Conservation (phyloP, 2,329 filamentous ascomycete genomes). For the Clarireedia monteithiana region DNA sequence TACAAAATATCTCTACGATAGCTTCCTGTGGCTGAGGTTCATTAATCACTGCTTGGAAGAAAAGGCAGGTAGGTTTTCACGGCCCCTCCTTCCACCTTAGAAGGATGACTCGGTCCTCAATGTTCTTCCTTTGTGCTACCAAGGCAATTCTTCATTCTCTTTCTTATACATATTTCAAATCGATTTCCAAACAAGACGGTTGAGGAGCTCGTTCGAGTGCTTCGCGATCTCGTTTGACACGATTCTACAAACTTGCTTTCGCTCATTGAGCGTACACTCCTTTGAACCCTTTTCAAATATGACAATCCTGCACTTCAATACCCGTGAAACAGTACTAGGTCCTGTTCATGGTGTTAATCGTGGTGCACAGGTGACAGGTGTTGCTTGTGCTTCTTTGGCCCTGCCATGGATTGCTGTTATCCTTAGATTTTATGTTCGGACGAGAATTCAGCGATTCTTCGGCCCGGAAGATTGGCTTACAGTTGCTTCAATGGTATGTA, state of each 20-base stretch:
- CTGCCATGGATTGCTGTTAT: constrained; percentile 28
- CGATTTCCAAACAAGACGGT: neutral
- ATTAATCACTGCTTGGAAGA: too few relatives aligned
- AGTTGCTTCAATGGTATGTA: constrained; percentile 21
- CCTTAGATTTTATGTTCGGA: constrained; percentile 26
- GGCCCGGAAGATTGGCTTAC: constrained; percentile 28
- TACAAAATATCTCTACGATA: too few relatives aligned
- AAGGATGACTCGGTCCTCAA: too few relatives aligned
- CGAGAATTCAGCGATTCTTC: constrained; percentile 24
- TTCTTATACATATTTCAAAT: neutral
- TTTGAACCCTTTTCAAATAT: neutral
- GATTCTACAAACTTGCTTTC: neutral
- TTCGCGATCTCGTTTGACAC: neutral
- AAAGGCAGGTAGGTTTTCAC: too few relatives aligned
- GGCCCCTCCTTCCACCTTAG: too few relatives aligned
- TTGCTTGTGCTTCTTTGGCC: constrained; percentile 30
- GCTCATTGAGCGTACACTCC: neutral
- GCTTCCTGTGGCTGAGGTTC: too few relatives aligned
- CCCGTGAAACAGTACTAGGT: neutral
- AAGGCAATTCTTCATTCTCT: too few relatives aligned
- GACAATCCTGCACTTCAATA: neutral
- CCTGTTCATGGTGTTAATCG: constrained; percentile 11
- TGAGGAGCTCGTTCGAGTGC: neutral
- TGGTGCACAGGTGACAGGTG: constrained; percentile 25
- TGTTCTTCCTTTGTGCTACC: too few relatives aligned